Evolutionary conservation across 805 yeast genomes (phyloP).

Genomic region (Candida nonsorbophila): DNA sequence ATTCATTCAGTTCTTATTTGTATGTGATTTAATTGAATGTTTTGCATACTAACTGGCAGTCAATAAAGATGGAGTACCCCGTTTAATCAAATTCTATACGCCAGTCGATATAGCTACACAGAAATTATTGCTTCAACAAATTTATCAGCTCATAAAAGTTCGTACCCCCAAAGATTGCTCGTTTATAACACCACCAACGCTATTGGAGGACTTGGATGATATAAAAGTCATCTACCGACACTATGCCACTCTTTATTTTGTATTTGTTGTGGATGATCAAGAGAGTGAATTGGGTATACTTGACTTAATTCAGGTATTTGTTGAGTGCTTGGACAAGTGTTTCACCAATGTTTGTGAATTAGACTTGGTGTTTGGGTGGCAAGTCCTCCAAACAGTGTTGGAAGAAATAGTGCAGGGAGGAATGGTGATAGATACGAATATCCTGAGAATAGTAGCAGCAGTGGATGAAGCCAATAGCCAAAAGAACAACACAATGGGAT

Average conservation of each 20-base stretch:
- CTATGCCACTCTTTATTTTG: slow-evolving; percentile 94
- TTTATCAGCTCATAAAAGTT: slow-evolving; percentile 67
- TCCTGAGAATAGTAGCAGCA: slow-evolving; percentile 72
- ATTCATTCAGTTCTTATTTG: slow-evolving; percentile 83
- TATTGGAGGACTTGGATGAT: slow-evolving; percentile 62
- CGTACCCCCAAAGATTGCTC: slow-evolving; percentile 78
- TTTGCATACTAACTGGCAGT: slow-evolving; percentile 41
- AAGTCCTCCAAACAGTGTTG: slow-evolving; percentile 83
- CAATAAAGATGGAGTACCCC: slow-evolving; percentile 85
- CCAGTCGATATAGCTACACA: slow-evolving; percentile 86
- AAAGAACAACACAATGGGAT: slow-evolving; percentile 24
- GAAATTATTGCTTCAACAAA: slow-evolving; percentile 72
- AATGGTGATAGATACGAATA: slow-evolving; percentile 93
- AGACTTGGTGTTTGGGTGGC: slow-evolving; percentile 98
- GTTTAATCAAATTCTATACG: slow-evolving; percentile 86
- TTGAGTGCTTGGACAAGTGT: slow-evolving; percentile 88
- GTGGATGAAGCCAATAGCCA: slow-evolving; percentile 68
- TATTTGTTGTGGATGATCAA: slow-evolving; percentile 91
- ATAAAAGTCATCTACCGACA: slow-evolving; percentile 89
- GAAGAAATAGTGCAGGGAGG: slow-evolving; percentile 97
- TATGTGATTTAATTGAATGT: slow-evolving; percentile 29
- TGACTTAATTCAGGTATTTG: slow-evolving; percentile 94
- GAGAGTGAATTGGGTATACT: slow-evolving; percentile 92
- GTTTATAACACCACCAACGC: slow-evolving; percentile 84
- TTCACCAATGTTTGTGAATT: slow-evolving; percentile 92